Conservation (phyloP, 148 eudicot species). For the Rhododendron vialii region DNA sequence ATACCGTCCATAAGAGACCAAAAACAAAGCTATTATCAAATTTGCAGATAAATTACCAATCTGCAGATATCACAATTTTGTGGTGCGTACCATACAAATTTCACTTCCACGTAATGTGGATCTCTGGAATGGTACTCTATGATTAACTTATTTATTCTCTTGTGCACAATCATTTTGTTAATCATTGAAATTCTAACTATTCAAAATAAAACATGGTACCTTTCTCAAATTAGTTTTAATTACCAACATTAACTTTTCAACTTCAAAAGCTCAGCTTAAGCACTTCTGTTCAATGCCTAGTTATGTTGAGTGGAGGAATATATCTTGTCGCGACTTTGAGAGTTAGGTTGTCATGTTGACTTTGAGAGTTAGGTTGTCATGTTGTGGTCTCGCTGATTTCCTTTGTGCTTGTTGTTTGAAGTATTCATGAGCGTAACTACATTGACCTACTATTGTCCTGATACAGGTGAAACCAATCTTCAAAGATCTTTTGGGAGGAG, state of each 20-base stretch:
- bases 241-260: neutral
- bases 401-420: neutral
- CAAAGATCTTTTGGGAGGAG: constrained; percentile 25
- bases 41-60: neutral
- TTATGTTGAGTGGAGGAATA: neutral
- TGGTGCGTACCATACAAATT: neutral
- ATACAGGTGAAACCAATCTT: constrained; percentile 40
- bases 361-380: neutral
- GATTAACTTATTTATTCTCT: neutral
- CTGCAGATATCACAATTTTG: neutral
- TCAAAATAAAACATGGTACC: neutral
- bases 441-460: neutral
- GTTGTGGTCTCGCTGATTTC: neutral
- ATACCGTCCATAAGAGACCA: neutral
- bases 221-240: neutral
- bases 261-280: neutral
- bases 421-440: neutral
- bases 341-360: neutral
- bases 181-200: neutral
- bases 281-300: neutral
- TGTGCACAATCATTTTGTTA: neutral
- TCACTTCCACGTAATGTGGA: neutral
- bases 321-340: neutral
- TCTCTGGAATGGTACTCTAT: neutral
- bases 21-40: neutral